A percentile compares a stretch with the other conserved stretches of the same genome.
These are phyloP conservation scores for Sphagnum fallax DNA, from an alignment of 228 moss, liverwort and hornwort genomes.

Conservation along the genomic window DNA sequence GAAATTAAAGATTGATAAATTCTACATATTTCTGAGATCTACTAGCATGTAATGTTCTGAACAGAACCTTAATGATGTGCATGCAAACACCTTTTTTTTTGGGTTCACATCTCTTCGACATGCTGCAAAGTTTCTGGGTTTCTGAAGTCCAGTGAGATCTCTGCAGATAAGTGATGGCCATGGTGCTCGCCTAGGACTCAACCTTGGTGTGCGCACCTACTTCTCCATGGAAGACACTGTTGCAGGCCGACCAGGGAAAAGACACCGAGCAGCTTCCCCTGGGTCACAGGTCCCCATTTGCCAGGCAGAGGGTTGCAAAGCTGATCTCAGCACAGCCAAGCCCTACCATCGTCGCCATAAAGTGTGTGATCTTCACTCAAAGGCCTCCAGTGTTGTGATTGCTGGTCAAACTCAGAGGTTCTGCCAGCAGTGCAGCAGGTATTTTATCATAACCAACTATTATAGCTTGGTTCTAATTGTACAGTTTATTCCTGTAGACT, in stretches of 20 bases:
- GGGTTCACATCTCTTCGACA: too few species aligned
- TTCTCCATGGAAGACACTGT: slow-evolving; percentile 84
- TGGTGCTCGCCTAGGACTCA: slow-evolving; percentile 65
- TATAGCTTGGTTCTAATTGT: too few species aligned
- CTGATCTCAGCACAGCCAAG: slow-evolving; percentile 85
- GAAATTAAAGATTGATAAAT: too few species aligned
- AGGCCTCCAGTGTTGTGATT: slow-evolving; percentile 68
- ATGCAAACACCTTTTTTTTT: too few species aligned
- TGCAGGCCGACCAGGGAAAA: slow-evolving; percentile 56
- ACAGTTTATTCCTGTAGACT: too few species aligned
- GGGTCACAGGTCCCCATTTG: slow-evolving; percentile 83
- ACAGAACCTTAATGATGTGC: too few species aligned
- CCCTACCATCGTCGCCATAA: slow-evolving; percentile 96
- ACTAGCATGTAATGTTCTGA: too few species aligned
- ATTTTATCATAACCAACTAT: background rate
- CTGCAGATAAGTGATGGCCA: slow-evolving; percentile 62
- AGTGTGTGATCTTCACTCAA: slow-evolving; percentile 95
- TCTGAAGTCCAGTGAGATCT: too few species aligned
- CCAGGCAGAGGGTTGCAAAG: slow-evolving; percentile 92
- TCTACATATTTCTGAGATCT: too few species aligned
- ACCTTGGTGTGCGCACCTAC: slow-evolving; percentile 87
- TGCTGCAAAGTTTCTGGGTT: too few species aligned
- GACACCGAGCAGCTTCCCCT: slow-evolving; percentile 65
- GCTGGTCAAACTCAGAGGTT: slow-evolving; percentile 80
- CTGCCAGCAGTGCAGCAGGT: slow-evolving; percentile 99